phyloP scores from a whole-genome alignment of 495 filamentous ascomycete genomes.

The Penicillium salamii region DNA sequence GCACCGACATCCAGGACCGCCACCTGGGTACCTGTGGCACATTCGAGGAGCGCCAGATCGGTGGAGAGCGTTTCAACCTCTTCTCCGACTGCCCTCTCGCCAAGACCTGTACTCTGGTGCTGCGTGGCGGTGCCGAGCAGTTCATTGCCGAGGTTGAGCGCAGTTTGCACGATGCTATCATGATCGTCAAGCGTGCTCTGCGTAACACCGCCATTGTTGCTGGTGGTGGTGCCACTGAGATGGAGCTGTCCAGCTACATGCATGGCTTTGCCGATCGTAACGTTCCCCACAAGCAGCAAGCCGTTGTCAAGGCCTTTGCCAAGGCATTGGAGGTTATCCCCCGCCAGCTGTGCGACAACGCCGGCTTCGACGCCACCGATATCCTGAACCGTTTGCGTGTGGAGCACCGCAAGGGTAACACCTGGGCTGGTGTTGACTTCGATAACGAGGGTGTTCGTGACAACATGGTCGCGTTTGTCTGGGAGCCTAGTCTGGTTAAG shows the following conservation, averaged over 20 bases:
- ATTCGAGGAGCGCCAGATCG: slow-evolving; percentile 96
- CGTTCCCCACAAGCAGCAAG: slow-evolving; percentile 91
- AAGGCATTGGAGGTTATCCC: slow-evolving; percentile 97
- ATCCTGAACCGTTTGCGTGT: slow-evolving; percentile 93
- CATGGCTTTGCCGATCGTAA: slow-evolving; percentile 89
- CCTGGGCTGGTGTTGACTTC: slow-evolving; percentile 96
- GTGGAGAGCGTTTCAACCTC: slow-evolving; percentile 95
- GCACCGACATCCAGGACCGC: slow-evolving; percentile 86
- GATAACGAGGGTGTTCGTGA: slow-evolving; percentile 84
- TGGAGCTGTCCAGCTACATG: slow-evolving; percentile 92
- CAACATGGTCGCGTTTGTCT: slow-evolving; percentile 92
- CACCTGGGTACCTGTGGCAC: slow-evolving; percentile 87
- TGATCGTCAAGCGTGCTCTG: slow-evolving; percentile 98
- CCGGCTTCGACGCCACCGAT: slow-evolving; percentile 96
- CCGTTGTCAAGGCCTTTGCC: slow-evolving; percentile 95
- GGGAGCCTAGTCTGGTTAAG: slow-evolving; percentile 96
- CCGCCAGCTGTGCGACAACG: slow-evolving; percentile 95
- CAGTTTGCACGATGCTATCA: slow-evolving; percentile 96
- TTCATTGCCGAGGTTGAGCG: slow-evolving; percentile 99
- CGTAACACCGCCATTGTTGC: slow-evolving; percentile 92
- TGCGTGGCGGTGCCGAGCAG: slow-evolving; percentile 95
- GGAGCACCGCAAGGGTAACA: slow-evolving; percentile 85
- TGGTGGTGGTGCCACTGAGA: slow-evolving; percentile 91
- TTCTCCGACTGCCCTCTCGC: slow-evolving; percentile 93
- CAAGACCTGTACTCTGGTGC: slow-evolving; percentile 93